Percentiles rank a stretch among this genome's conserved stretches.
phyloP scores from a whole-genome alignment of 371 early-diverging fungal species.

The Batkoa obscura region DNA sequence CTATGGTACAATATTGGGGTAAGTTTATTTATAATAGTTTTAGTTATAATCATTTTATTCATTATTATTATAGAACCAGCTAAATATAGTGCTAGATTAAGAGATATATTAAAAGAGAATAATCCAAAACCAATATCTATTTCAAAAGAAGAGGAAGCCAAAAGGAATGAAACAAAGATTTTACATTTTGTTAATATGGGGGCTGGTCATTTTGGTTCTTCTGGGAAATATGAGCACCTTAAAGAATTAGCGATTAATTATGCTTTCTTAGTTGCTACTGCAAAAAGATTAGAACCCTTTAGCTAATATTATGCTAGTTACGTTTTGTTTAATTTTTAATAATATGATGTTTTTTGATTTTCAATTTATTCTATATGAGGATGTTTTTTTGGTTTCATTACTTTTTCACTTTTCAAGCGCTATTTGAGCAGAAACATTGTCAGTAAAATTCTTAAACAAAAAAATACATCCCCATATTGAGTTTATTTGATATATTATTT shows the following conservation, averaged over 20 bases:
- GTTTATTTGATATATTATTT: too few species aligned
- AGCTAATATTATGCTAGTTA: too few species aligned
- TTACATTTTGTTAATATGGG: slow-evolving; percentile 3
- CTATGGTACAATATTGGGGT: slow-evolving; percentile 26
- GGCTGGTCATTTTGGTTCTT: slow-evolving; percentile 6
- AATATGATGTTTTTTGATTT: too few species aligned
- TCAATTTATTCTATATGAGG: too few species aligned
- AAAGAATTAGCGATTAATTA: slow-evolving; percentile 5
- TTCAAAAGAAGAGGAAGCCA: not conserved
- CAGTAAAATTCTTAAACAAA: too few species aligned
- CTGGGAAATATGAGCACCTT: slow-evolving; percentile 4
- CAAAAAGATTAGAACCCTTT: not conserved
- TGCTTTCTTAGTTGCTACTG: slow-evolving; percentile 5
- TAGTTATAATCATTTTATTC: too few species aligned
- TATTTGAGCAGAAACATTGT: too few species aligned
- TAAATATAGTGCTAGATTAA: slow-evolving; percentile 34
- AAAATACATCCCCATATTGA: too few species aligned
- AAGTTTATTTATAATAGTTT: too few species aligned
- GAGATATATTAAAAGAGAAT: slow-evolving; percentile 6
- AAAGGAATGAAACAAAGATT: not conserved
- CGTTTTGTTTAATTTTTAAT: too few species aligned
- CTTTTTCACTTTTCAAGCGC: too few species aligned
- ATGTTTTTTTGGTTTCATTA: too few species aligned
- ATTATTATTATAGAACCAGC: slow-evolving; percentile 16
- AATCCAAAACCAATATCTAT: not conserved